Evolutionary conservation across 2,329 filamentous ascomycete genomes (phyloP), one percentile per base, ranked within the genome.

Genomic region (Neofusicoccum parvum): DNA sequence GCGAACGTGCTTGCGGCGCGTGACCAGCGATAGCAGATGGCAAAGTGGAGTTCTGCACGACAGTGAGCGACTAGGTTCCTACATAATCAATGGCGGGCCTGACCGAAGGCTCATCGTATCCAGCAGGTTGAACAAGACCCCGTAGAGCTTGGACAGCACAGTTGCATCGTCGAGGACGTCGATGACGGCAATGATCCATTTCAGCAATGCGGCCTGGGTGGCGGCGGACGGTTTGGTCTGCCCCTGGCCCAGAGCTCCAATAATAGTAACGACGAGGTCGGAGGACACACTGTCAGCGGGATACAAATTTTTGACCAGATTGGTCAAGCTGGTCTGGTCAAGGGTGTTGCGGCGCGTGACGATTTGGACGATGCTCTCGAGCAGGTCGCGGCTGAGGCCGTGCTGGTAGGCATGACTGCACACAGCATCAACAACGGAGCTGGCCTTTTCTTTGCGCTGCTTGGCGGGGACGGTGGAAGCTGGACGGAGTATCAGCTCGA

Each of bases 151-250:
- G 5, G 88, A 88, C 56, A 96, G 77, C 9, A 89, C 80, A 6
- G 80, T 80, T 51, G 85, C 83, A 46, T 87, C 85, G 63, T 91
- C 87, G 20, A 95, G 77, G 51, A 89, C 80, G 70, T 92, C 89
- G 72, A 94, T 88, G 3, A 92, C 85, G 78, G 92, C 87, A 65
- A 92, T 85, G 58, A 96, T 81, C 92, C 92, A 96, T 77, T 87
- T 89, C 68, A 96, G 78, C 59, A 96, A 81, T 48, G 88, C 81
- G 32, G 85, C 86, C 77, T 96, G 92, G 0, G 91, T 86, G 50
- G 85, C 82, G 50, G 91, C 82, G 14, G 89, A 87, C 14, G 92
- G 90, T 75, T 94, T 96, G 64, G 87, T 83, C 74, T 88, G 87
- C 71, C 91, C 92, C 72, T 92, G 89, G 3, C 92, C 92, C n/a